Evolutionary conservation across 1,284 basidiomycete species (phyloP).

Genomic region (Cutaneotrichosporon spelunceum): DNA sequence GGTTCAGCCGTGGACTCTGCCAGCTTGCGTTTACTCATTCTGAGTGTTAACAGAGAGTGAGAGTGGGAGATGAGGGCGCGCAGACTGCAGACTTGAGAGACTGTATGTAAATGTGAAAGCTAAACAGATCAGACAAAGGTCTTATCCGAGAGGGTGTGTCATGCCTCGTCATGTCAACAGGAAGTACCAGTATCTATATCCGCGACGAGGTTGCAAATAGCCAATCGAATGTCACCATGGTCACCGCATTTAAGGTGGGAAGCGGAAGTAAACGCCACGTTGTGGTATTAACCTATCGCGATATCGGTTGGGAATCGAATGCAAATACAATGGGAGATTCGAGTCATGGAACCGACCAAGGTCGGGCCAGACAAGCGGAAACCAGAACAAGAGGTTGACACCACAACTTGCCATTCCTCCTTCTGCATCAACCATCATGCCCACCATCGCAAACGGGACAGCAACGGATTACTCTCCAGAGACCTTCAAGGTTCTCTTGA

Average conservation of each 20-base stretch:
- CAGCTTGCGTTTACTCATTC: slow-evolving; percentile 8
- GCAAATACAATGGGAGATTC: not conserved
- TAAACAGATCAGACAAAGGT: not conserved
- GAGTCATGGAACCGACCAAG: not conserved
- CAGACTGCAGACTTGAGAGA: no score
- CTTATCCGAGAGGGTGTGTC: no score
- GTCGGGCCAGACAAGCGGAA: not conserved
- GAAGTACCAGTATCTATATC: not conserved
- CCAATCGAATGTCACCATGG: no score
- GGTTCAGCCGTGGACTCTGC: slow-evolving; percentile 5
- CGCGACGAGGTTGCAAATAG: not conserved
- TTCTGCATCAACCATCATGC: not conserved
- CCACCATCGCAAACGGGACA: slow-evolving; percentile 8
- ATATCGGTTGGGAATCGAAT: not conserved
- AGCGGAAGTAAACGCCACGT: slow-evolving; percentile 4
- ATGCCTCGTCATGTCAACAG: no score
- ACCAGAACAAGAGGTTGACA: not conserved
- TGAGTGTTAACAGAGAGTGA: not conserved
- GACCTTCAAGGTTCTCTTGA: slow-evolving; percentile 70
- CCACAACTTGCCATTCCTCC: not conserved
- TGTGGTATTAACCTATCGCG: slow-evolving; percentile 1
- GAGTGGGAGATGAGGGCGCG: not conserved
- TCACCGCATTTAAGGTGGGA: not conserved
- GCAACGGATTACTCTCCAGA: slow-evolving; percentile 52
- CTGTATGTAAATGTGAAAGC: not conserved